Evolutionary conservation across 345 rosid genomes (phyloP), one percentile per base, ranked within the genome.

Genomic region (Erysimum cheiranthoides): DNA sequence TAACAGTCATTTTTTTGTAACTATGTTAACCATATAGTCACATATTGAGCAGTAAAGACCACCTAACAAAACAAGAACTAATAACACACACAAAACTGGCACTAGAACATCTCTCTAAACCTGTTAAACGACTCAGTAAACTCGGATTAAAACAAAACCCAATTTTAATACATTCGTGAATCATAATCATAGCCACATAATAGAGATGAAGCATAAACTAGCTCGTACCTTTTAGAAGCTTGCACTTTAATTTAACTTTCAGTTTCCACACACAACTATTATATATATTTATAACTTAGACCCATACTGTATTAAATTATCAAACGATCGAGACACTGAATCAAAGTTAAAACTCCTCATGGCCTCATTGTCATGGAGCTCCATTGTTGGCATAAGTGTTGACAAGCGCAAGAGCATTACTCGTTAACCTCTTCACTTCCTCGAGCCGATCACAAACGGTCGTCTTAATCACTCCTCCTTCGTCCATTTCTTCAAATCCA

Each of bases 361-460:
- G 47, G 46, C 11, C 32, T 18, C 18, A 39, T 61, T 34, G 31
- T 76, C 74, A 76, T 25, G 74, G 79, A 70, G 76, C 45, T 46
- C 76, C 66, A 64, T 70, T 38, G 21, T 68, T 68, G 13, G 78
- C 78, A 3, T 78, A 78, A 47, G 46, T 60, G 71, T 73, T 78
- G n/a, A 86, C 92, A 64, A 88, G 61, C 18, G 89, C 92, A 66
- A 91, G 87, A 32, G 97, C 98, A 73, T 91, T 93, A 67, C 98
- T 91, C 21, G 93, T 87, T 38, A 86, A 74, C 80, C 83, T 87
- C 85, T 88, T 89, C 49, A 85, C 88, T 3, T 52, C 79, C 72
- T 73, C 82, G 10, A 84, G 81, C 14, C 85, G 82, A 9, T 73
- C 65, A 53, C 78, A 72, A 60, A 93, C 85, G 5, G 57, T 85